Base-by-base conservation (phyloP, 345 rosid genomes). In the Gossypium thurberi region DNA sequence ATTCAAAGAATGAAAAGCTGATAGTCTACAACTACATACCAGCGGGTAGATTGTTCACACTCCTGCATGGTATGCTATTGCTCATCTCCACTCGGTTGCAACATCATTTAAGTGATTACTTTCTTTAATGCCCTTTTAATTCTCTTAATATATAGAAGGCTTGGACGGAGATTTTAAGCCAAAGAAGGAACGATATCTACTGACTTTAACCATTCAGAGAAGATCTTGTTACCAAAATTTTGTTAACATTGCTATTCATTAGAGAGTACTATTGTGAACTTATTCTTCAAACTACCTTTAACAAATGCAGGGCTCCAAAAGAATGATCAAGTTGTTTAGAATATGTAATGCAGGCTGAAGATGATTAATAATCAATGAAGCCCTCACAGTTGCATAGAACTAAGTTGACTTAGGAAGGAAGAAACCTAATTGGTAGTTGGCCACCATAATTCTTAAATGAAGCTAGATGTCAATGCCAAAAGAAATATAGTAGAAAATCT, bases 1-100 rank as follows among this genome's bases (percentile, higher is more conserved):
- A 78, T 61, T 84, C 89, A 9, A 87, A 87, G 72, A 87, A 87
- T 71, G 91, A 87, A 79, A 87, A 83, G 85, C 87, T 91, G 13
- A 55, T 88, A 44, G 96, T 90, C 13, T 87, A 78, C 60, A 78
- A 83, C 78, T 88, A 88, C 84, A 82, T 85, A 84, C 80, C 92
- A 2, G 48, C 68, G 9, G 92, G 95, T 33, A 88, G 97, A 86
- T 83, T 92, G 82, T 90, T 82, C 56, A 81, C 86, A 8, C 76
- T 83, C 77, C 75, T 91, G 76, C 97, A 91, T 53, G 90, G 94
- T 86, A 74, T 58, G 82, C 47, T 6, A 20, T 56, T 56, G 60
- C 60, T 63, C 61, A 15, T 47, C 62, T 70, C 25, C 37, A 67
- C 53, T 71, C 28, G 40, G 7, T 33, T 33, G 40, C 40, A 33